Conservation (phyloP, 2,329 filamentous ascomycete species). For the Clonostachys solani region DNA sequence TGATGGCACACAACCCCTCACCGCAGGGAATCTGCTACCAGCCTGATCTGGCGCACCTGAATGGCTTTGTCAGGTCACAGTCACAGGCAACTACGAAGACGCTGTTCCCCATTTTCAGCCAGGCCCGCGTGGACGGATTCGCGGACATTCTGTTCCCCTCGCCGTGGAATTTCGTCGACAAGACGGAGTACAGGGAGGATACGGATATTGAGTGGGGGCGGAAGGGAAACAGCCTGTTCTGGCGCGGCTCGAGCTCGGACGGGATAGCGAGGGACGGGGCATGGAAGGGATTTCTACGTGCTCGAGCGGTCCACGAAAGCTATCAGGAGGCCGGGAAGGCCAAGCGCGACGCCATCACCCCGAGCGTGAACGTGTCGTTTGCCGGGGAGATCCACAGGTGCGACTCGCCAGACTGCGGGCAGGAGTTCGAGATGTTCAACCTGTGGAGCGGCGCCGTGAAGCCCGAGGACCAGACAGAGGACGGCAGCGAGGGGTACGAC, state of each 20-base stretch:
- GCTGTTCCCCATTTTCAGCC: conserved; percentile 51
- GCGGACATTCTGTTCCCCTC: conserved; percentile 48
- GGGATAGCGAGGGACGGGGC: conserved; percentile 27
- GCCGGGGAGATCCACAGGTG: conserved; percentile 34
- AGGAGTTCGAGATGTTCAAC: conserved; percentile 20
- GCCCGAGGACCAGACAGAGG: conserved; percentile 14
- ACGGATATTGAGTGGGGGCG: conserved; percentile 40
- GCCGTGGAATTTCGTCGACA: conserved; percentile 52
- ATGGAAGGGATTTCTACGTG: conserved; percentile 64
- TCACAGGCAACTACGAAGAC: conserved; percentile 41
- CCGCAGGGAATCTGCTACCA: conserved; percentile 36
- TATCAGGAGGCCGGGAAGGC: conserved; percentile 31
- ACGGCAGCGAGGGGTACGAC: neutral
- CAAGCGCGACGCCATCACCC: conserved; percentile 7
- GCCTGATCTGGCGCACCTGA: conserved; percentile 39
- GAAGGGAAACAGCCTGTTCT: conserved; percentile 45
- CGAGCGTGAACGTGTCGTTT: conserved; percentile 27
- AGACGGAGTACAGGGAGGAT: conserved; percentile 45
- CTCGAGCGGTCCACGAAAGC: conserved; percentile 57
- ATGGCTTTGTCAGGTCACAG: conserved; percentile 46
- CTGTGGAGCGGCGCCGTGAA: conserved; percentile 30
- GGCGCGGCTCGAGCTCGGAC: conserved; percentile 54
- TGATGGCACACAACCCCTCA: conserved; percentile 32
- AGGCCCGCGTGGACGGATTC: conserved; percentile 49
- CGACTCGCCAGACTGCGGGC: conserved; percentile 38